Conservation (phyloP, 257 asterid genomes). For the Ligustrum vulgare region DNA sequence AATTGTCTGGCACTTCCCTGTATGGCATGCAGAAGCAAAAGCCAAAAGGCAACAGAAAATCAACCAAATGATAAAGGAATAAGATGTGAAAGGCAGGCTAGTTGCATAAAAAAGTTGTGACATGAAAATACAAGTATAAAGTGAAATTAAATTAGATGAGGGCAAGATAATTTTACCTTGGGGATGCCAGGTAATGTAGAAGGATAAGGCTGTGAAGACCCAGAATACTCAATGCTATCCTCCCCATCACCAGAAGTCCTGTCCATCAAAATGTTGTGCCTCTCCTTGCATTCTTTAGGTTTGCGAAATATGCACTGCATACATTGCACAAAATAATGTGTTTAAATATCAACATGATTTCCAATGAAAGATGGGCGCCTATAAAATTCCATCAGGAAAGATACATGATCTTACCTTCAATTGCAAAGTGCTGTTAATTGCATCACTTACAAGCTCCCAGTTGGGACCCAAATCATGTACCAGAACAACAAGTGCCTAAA, state of each 20-base stretch:
- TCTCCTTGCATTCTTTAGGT: slow-evolving; percentile 95
- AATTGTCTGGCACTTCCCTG: slow-evolving; percentile 98
- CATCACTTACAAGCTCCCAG: slow-evolving; percentile 98
- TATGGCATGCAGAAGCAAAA: slow-evolving; percentile 33
- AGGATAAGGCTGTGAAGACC: slow-evolving; percentile 88
- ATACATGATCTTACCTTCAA: slow-evolving; percentile 66
- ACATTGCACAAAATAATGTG: slow-evolving; percentile 20
- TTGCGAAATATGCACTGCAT: slow-evolving; percentile 80
- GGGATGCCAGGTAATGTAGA: slow-evolving; percentile 98
- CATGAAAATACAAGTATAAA: slow-evolving; percentile 15
- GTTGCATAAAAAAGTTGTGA: neutral
- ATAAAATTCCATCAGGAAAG: slow-evolving; percentile 17
- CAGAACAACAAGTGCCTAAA: slow-evolving; percentile 92
- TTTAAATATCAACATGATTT: neutral
- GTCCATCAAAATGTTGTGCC: slow-evolving; percentile 74
- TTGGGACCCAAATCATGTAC: slow-evolving; percentile 97
- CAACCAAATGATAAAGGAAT: slow-evolving; percentile 17
- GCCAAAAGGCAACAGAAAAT: slow-evolving; percentile 17
- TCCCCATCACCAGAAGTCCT: slow-evolving; percentile 79
- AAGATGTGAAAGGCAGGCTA: neutral
- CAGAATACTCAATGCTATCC: slow-evolving; percentile 96
- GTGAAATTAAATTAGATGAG: slow-evolving; percentile 15
- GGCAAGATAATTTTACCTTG: slow-evolving; percentile 48
- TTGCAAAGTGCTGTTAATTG: slow-evolving; percentile 77
- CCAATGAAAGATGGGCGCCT: neutral